Evolutionary conservation across 352 stramenopile genomes (phyloP).

Genomic region (Phytophthora idaei): DNA sequence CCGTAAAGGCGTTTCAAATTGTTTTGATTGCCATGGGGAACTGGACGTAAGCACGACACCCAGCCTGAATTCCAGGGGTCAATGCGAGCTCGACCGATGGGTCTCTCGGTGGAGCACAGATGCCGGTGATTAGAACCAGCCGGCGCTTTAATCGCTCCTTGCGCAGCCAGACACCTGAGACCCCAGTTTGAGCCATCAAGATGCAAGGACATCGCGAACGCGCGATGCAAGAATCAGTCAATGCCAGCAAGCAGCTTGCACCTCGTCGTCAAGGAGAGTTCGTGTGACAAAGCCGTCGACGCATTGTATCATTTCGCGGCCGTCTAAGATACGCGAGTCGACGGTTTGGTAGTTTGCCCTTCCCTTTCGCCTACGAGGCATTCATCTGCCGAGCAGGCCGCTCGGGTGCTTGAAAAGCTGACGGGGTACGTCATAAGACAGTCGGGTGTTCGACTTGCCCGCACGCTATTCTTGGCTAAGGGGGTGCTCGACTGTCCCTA

Average conservation of each 20-base stretch:
- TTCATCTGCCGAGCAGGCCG: neutral
- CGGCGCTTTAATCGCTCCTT: constrained; percentile 22
- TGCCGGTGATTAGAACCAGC: constrained; percentile 7
- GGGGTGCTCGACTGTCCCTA: constrained; percentile 9
- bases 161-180: neutral
- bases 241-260: neutral
- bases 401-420: constrained; percentile 7
- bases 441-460: constrained; percentile 1
- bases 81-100: constrained; percentile 6
- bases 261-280: neutral
- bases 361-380: constrained; percentile 10
- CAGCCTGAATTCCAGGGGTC: neutral
- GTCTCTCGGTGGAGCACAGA: constrained; percentile 17
- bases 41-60: constrained; percentile 22
- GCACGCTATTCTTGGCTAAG: neutral
- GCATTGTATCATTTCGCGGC: constrained; percentile 6
- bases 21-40: constrained; percentile 30
- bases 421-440: constrained; percentile 1
- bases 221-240: constrained; percentile 3
- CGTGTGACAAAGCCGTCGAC: constrained; percentile 27
- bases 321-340: constrained; percentile 7
- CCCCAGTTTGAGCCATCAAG: neutral
- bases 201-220: constrained; percentile 5
- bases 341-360: constrained; percentile 15
- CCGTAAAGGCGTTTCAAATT: constrained; percentile 24